A percentile compares a stretch with the other conserved stretches of the same genome.
Conservation (phyloP, 495 filamentous ascomycete species). For the Neurospora sp. region DNA sequence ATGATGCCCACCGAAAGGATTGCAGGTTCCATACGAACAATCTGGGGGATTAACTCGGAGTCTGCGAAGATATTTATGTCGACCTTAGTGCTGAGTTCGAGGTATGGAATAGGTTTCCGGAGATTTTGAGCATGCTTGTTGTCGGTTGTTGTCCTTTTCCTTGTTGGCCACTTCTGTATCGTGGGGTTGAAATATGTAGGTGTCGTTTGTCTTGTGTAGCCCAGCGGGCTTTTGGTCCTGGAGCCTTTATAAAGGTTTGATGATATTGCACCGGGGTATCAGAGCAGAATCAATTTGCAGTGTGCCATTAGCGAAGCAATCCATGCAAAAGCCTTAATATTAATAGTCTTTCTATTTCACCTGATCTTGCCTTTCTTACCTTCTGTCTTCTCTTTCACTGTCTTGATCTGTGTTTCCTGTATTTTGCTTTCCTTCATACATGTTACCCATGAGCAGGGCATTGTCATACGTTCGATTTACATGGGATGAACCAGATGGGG, state of each 20-base stretch:
- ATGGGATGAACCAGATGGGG: neutral
- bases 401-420: too few species aligned
- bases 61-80: neutral
- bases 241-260: neutral
- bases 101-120: too few species aligned
- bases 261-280: neutral
- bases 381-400: too few species aligned
- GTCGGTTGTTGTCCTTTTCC: too few species aligned
- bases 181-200: neutral
- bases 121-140: too few species aligned
- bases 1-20: conserved; percentile 3
- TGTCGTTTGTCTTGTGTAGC: too few species aligned
- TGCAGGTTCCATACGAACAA: conserved; percentile 11
- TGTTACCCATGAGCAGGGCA: neutral
- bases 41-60: neutral
- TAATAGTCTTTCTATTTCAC: too few species aligned
- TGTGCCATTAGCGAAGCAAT: too few species aligned
- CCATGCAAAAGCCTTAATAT: too few species aligned
- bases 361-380: too few species aligned
- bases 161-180: neutral
- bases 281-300: neutral
- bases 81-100: too few species aligned
- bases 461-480: neutral
- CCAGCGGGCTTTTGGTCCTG: neutral
- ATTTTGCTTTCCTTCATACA: too few species aligned